A percentile compares a stretch with the other conserved stretches of the same genome.
phyloP scores from a whole-genome alignment of 768 basidiomycete species.

The Termitomyces sp. region DNA sequence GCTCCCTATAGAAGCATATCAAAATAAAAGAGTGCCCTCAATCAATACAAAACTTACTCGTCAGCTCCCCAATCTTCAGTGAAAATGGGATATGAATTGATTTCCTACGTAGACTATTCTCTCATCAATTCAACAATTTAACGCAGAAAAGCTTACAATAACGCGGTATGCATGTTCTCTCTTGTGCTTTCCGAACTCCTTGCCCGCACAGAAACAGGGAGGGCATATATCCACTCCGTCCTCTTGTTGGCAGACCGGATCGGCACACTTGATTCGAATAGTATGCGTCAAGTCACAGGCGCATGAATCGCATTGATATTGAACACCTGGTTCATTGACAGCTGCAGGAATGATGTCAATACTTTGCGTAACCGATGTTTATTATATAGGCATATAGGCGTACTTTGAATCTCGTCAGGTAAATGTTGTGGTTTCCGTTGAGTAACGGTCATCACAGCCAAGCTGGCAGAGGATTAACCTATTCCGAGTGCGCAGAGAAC shows the following conservation, averaged over 20 bases:
- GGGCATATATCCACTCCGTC: conserved; percentile 93
- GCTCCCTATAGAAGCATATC: conserved; percentile 54
- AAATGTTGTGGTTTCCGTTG: conserved; percentile 62
- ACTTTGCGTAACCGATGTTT: neutral
- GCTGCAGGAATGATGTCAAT: conserved; percentile 33
- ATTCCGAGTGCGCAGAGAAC: neutral
- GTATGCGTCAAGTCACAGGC: conserved; percentile 89
- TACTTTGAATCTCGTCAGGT: conserved; percentile 65
- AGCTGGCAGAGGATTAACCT: neutral
- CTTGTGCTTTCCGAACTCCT: conserved; percentile 84
- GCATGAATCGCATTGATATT: conserved; percentile 84
- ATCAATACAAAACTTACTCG: conserved; percentile 54
- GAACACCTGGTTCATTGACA: conserved; percentile 77
- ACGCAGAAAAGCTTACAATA: conserved; percentile 51
- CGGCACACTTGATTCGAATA: conserved; percentile 96
- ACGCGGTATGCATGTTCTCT: conserved; percentile 88
- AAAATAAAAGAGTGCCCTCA: neutral
- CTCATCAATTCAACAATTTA: neutral
- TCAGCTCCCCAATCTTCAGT: conserved; percentile 96
- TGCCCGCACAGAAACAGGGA: conserved; percentile 86
- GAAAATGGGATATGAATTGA: conserved; percentile 96
- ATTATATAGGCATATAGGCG: conserved; percentile 21
- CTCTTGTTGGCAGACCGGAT: conserved; percentile 58
- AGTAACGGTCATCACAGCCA: conserved; percentile 53
- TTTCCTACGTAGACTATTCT: conserved; percentile 52